phyloP scores from a whole-genome alignment of 352 stramenopile genomes.

The Globisporangium spiculum region DNA sequence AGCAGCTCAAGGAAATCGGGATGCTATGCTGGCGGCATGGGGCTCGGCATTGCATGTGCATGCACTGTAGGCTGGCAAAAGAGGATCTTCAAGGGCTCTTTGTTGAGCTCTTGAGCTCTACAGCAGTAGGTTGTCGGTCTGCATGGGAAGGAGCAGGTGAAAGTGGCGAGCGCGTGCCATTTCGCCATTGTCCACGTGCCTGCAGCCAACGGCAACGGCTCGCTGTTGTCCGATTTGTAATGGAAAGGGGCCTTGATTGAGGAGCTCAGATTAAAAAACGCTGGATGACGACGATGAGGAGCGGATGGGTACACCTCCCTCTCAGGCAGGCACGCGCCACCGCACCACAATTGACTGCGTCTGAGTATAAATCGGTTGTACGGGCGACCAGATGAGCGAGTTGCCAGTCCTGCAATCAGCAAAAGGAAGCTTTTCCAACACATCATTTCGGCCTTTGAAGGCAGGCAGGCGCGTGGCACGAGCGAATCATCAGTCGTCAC shows the following conservation, averaged over 20 bases:
- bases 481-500: neutral
- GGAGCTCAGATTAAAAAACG: neutral
- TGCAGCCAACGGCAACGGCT: neutral
- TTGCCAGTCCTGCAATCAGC: neutral
- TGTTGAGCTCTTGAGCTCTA: neutral
- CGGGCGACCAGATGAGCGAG: conserved; percentile 7
- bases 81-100: conserved; percentile 7
- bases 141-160: neutral
- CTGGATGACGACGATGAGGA: conserved; percentile 5
- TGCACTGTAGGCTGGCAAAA: neutral
- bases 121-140: neutral
- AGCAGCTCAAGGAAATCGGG: neutral
- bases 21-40: neutral
- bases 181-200: conserved; percentile 2
- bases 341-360: neutral
- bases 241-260: neutral
- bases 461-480: neutral
- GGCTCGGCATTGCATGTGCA: neutral
- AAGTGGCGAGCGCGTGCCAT: neutral
- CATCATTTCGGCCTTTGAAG: neutral
- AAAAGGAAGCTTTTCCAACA: neutral
- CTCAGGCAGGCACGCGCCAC: neutral
- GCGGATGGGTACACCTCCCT: conserved; percentile 1
- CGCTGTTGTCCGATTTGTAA: neutral
- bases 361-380: neutral